Conservation (phyloP, 2,329 filamentous ascomycete genomes). For the Lecanicillium sp. region DNA sequence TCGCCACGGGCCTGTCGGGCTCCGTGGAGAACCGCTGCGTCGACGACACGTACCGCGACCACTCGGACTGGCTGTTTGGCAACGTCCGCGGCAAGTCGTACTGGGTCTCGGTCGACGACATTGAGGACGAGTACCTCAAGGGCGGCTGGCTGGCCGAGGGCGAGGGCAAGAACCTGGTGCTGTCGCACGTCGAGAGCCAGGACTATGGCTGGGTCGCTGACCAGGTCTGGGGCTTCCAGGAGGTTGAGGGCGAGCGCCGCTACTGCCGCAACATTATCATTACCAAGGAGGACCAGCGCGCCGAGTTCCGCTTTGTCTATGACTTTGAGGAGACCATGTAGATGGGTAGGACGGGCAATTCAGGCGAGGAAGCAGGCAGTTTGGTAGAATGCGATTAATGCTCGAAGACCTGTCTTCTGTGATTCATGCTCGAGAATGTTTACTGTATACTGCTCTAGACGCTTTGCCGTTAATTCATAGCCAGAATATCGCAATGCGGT, state of each 20-base stretch:
- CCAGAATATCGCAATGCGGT: too few species aligned
- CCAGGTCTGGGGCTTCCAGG: slow-evolving; percentile 56
- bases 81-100: slow-evolving; percentile 53
- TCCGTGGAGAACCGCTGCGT: slow-evolving; percentile 49
- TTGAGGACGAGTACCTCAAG: slow-evolving; percentile 49
- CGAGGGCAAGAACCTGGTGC: slow-evolving; percentile 55
- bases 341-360: too few species aligned
- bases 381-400: too few species aligned
- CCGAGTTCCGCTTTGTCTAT: slow-evolving; percentile 47
- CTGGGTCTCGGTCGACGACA: slow-evolving; percentile 38
- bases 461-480: too few species aligned
- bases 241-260: slow-evolving; percentile 41
- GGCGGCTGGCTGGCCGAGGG: slow-evolving; percentile 53
- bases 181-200: slow-evolving; percentile 51
- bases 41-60: slow-evolving; percentile 48
- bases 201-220: slow-evolving; percentile 46
- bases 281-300: slow-evolving; percentile 40
- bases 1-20: slow-evolving; percentile 63
- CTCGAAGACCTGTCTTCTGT: too few species aligned
- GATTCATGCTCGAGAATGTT: too few species aligned
- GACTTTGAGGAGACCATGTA: slow-evolving; percentile 31
- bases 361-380: too few species aligned
- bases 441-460: too few species aligned
- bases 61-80: slow-evolving; percentile 77
- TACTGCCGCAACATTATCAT: slow-evolving; percentile 47